Evolutionary conservation across 2,329 filamentous ascomycete species (phyloP), one percentile per base, ranked within the genome.

Genomic region (Penicillium sp.): DNA sequence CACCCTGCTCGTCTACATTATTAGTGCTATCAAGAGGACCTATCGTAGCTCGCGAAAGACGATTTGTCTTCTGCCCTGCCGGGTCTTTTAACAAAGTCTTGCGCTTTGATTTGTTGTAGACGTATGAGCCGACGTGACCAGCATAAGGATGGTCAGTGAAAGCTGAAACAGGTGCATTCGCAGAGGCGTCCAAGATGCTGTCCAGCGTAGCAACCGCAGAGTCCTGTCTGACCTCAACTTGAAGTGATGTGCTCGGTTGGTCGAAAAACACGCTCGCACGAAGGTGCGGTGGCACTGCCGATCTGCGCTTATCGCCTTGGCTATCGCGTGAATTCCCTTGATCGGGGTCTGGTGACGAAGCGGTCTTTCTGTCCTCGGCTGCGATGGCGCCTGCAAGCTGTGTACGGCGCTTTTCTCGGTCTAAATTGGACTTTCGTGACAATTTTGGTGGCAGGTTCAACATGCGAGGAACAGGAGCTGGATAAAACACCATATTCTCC

Each of bases 191-290:
- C 14, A 99, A 81, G 49, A 99, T 95, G 69, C 86, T 92, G 61
- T 99, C 92, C 7, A 99, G 81, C 0, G 93, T 96, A 39, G 84
- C 87, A 68, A 91, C 90, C 10, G 93, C 92, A 26, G 94, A 97
- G 16, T 90, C 88, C 54, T 89, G 86, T 70, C 83, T 81, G 39
- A 85, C 73, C 36, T 83, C 73, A 36, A 85, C 74, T 45, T 86
- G 78, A 41, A 84, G 77, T 1, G 76, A 64, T 7, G 81, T 69
- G 2, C 83, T 78, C 0, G 87, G 87, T 4, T 78, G 76, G 54
- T 97, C 92, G 66, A 97, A 97, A 74, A 90, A 97, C 27, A 89
- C 85, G 64, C 87, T 96, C n/a, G 94, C 94, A 57, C 93, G 85
- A 34, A 97, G 80, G 63, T 96, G 91, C 0, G 93, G 84, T 2